A percentile compares a stretch with the other conserved stretches of the same genome.
Conservation (phyloP, 108 stramenopile genomes). For the Thalassiosira profunda region DNA sequence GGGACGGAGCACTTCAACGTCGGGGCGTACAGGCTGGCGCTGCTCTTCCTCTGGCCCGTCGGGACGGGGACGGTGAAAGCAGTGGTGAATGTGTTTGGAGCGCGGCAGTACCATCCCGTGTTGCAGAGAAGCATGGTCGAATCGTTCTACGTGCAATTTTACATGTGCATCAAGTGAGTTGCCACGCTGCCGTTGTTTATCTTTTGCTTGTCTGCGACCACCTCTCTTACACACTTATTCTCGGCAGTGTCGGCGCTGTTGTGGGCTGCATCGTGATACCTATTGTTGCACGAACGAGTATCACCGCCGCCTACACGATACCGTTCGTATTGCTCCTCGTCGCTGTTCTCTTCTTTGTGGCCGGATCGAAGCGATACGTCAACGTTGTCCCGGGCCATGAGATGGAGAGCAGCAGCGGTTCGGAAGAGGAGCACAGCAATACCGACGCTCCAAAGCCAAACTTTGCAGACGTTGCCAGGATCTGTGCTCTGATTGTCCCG, state of each 20-base stretch:
- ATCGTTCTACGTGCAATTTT: slow-evolving; percentile 88
- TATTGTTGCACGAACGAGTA: slow-evolving; percentile 70
- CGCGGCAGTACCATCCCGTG: slow-evolving; percentile 89
- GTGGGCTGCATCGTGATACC: slow-evolving; percentile 83
- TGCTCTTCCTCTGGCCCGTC: slow-evolving; percentile 81
- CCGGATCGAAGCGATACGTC: slow-evolving; percentile 72
- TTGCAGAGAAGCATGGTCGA: slow-evolving; percentile 81
- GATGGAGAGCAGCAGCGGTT: no score
- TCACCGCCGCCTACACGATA: slow-evolving; percentile 83
- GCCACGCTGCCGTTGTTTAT: no score
- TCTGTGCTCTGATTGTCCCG: slow-evolving; percentile 62
- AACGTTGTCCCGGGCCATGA: no score
- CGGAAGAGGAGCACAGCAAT: slow-evolving; percentile 42
- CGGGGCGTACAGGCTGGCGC: slow-evolving; percentile 48
- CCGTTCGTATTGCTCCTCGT: slow-evolving; percentile 70
- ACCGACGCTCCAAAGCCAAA: slow-evolving; percentile 31
- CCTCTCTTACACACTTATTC: no score
- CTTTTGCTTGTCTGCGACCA: no score
- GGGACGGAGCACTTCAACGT: slow-evolving; percentile 70
- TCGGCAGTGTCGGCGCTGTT: slow-evolving; percentile 85
- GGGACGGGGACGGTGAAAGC: slow-evolving; percentile 89
- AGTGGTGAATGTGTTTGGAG: slow-evolving; percentile 90
- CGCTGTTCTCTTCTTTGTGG: slow-evolving; percentile 66
- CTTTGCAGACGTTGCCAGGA: slow-evolving; percentile 40
- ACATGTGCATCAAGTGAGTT: slow-evolving; percentile 95